A percentile compares a stretch with the other conserved stretches of the same genome.
phyloP scores from a whole-genome alignment of 495 filamentous ascomycete species.

The Hyaloscypha hepaticicola region DNA sequence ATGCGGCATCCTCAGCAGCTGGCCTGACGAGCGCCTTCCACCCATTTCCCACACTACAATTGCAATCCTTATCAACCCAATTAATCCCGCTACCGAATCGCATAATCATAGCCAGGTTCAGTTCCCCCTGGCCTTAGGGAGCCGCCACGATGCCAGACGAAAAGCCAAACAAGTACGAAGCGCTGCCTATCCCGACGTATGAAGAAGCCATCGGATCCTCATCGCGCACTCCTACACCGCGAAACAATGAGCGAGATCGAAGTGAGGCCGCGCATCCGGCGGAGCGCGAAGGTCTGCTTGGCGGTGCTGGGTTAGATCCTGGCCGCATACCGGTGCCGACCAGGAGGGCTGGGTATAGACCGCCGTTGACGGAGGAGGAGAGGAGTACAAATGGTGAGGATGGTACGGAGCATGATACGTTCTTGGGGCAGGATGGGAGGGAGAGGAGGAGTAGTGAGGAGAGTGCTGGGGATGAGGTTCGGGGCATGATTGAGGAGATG shows the following conservation, averaged over 20 bases:
- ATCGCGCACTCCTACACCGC: constrained; percentile 22
- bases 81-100: not conserved
- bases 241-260: not conserved
- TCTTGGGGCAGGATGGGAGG: constrained; percentile 21
- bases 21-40: constrained; percentile 26
- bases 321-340: constrained; percentile 68
- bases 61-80: not conserved
- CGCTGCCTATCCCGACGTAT: constrained; percentile 88
- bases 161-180: constrained; percentile 58
- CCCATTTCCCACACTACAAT: not conserved
- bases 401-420: constrained; percentile 23
- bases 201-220: constrained; percentile 70
- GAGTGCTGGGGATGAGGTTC: constrained; percentile 52
- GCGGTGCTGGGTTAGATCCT: constrained; percentile 1
- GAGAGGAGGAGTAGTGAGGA: constrained; percentile 31
- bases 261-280: constrained; percentile 36
- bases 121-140: not conserved
- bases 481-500: constrained; percentile 84
- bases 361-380: constrained; percentile 27
- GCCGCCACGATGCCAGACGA: constrained; percentile 51
- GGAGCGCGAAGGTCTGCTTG: constrained; percentile 36
- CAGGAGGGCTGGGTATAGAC: constrained; percentile 57
- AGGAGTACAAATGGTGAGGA: constrained; percentile 47
- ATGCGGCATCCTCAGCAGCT: constrained; percentile 28
- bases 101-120: not conserved